Evolutionary conservation across 352 stramenopile species (phyloP).

Genomic region (Chrysophaeum taylorii): DNA sequence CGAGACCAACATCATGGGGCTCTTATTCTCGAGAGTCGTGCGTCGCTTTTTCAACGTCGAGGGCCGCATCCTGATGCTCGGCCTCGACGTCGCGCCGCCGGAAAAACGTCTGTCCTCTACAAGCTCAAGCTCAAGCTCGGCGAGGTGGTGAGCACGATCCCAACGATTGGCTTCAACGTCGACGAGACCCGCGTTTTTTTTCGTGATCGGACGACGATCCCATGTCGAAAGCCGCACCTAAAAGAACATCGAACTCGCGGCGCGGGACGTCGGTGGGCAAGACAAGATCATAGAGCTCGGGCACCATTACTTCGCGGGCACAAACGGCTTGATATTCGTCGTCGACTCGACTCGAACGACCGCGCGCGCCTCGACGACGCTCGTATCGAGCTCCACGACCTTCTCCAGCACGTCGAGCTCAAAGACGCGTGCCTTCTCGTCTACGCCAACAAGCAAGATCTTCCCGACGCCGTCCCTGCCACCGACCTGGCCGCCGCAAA

Average conservation of each 20-base stretch:
- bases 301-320: slow-evolving; percentile 55
- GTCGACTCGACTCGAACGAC: slow-evolving; percentile 58
- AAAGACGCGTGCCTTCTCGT: slow-evolving; percentile 34
- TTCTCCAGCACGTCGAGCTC: slow-evolving; percentile 27
- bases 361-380: slow-evolving; percentile 38
- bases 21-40: too few relatives aligned
- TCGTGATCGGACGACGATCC: too few relatives aligned
- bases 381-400: slow-evolving; percentile 30
- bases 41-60: too few relatives aligned
- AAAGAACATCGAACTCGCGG: slow-evolving; percentile 49
- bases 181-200: too few relatives aligned
- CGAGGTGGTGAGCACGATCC: slow-evolving; percentile 53
- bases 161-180: slow-evolving; percentile 94
- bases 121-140: slow-evolving; percentile 66
- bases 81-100: slow-evolving; percentile 60
- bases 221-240: slow-evolving; percentile 41
- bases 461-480: slow-evolving; percentile 26
- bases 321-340: slow-evolving; percentile 65
- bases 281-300: slow-evolving; percentile 57
- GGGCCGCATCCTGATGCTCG: slow-evolving; percentile 64
- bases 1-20: too few relatives aligned
- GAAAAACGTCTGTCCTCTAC: slow-evolving; percentile 60
- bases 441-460: slow-evolving; percentile 47
- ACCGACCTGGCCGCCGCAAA: too few relatives aligned
- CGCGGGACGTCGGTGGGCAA: slow-evolving; percentile 67